Conservation (phyloP, 1,139 yeast species). For the Sugiyamaella japonica region DNA sequence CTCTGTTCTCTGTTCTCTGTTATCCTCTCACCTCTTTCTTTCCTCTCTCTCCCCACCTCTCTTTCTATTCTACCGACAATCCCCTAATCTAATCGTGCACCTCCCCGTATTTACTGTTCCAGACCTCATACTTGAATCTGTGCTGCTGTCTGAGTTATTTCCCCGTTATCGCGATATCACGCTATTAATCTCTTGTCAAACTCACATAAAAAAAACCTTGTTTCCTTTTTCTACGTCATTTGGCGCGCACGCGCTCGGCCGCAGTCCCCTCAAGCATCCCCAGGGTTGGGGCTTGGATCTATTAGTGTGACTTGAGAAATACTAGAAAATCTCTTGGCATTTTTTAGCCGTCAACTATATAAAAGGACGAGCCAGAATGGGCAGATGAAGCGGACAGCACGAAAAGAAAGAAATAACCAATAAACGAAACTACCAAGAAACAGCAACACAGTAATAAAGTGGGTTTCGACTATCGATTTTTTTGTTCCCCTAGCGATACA, state of each 20-base stretch:
- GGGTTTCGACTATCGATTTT: no score
- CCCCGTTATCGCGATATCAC: not conserved
- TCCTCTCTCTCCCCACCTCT: no score
- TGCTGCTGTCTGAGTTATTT: no score
- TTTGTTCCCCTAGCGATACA: no score
- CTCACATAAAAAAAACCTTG: not conserved
- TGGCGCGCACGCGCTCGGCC: not conserved
- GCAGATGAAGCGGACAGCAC: not conserved
- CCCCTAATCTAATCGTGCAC: no score
- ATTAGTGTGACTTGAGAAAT: conserved; percentile 1
- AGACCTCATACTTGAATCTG: no score
- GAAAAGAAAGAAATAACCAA: not conserved
- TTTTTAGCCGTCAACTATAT: conserved; percentile 2
- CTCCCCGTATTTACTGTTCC: no score
- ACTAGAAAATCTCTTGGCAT: conserved; percentile 17
- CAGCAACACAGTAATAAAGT: no score
- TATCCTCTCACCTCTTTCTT: no score
- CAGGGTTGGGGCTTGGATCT: conserved; percentile 7
- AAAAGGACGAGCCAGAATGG: conserved; percentile 8
- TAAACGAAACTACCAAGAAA: no score
- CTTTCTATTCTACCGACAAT: no score
- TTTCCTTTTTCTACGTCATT: not conserved
- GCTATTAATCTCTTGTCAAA: not conserved
- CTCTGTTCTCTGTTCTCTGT: no score
- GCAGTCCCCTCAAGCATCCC: not conserved